A percentile compares a stretch with the other conserved stretches of the same genome.
phyloP scores from a whole-genome alignment of 305 asterid species.

The Coffea humblotiana region DNA sequence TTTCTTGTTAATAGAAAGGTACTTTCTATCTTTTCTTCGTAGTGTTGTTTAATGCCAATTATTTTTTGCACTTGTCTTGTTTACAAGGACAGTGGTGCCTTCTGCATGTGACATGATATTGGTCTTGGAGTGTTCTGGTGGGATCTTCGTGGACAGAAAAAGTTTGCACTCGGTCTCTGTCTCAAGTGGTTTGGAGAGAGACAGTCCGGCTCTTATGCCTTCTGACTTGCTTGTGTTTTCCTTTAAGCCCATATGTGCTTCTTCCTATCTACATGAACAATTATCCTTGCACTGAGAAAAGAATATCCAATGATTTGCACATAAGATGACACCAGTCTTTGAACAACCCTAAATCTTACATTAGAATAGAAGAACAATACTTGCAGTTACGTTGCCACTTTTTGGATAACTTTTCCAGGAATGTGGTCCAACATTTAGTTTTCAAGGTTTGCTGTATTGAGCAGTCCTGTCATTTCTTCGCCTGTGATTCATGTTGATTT shows the following conservation, averaged over 20 bases:
- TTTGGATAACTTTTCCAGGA: background rate
- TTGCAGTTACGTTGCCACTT: background rate
- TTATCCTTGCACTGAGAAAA: background rate
- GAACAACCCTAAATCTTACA: background rate
- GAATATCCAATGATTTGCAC: too few relatives aligned
- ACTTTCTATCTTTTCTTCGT: slow-evolving; percentile 10
- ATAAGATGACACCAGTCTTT: background rate
- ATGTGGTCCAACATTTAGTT: background rate
- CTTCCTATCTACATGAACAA: background rate
- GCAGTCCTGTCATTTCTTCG: background rate
- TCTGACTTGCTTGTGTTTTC: background rate
- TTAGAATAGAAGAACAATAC: too few relatives aligned
- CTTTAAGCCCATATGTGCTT: background rate
- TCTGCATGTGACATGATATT: background rate
- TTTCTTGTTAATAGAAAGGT: slow-evolving; percentile 78
- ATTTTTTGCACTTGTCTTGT: background rate
- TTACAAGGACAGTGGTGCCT: background rate
- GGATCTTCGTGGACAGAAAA: background rate
- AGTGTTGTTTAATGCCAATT: background rate
- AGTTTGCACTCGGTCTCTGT: background rate
- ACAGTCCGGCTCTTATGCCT: background rate
- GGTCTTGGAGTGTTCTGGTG: background rate
- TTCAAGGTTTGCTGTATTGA: background rate
- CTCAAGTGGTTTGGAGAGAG: background rate
- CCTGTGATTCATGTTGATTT: background rate